Conservation (phyloP, 768 basidiomycete genomes). For the Coprinopsis sp. region DNA sequence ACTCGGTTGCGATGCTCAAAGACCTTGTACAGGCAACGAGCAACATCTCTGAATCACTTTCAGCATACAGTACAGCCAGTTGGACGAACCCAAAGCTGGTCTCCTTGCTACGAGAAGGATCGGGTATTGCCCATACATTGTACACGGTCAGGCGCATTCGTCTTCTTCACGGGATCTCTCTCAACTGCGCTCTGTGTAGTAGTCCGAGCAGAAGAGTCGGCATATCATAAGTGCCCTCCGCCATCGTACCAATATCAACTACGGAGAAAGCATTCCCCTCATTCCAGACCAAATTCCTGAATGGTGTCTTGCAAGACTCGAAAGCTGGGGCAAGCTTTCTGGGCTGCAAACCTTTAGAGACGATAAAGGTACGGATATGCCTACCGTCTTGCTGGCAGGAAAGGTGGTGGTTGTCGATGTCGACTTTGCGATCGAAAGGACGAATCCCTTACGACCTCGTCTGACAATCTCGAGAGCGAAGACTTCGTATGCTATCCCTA, state of each 20-base stretch:
- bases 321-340: slow-evolving; percentile 55
- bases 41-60: slow-evolving; percentile 51
- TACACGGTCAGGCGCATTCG: slow-evolving; percentile 40
- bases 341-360: slow-evolving; percentile 79
- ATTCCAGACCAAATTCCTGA: slow-evolving; percentile 39
- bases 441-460: slow-evolving; percentile 30
- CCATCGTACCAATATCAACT: slow-evolving; percentile 41
- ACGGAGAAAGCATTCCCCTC: slow-evolving; percentile 63
- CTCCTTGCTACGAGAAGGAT: slow-evolving; percentile 63
- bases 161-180: slow-evolving; percentile 3
- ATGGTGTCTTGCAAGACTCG: slow-evolving; percentile 58
- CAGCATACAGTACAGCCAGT: slow-evolving; percentile 43
- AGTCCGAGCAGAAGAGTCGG: slow-evolving; percentile 54
- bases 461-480: slow-evolving; percentile 56
- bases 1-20: slow-evolving; percentile 40
- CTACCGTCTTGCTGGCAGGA: slow-evolving; percentile 62
- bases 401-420: slow-evolving; percentile 80
- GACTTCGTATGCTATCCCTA: slow-evolving; percentile 64
- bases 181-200: slow-evolving; percentile 16
- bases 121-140: slow-evolving; percentile 46
- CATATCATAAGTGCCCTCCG: slow-evolving; percentile 45
- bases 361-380: slow-evolving; percentile 43
- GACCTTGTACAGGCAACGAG: slow-evolving; percentile 48
- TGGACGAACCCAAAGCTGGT: slow-evolving; percentile 63
- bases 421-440: slow-evolving; percentile 49